A percentile compares a stretch with the other conserved stretches of the same genome.
phyloP scores from a whole-genome alignment of 2,329 filamentous ascomycete genomes.

The Phaeomoniella chlamydospora region DNA sequence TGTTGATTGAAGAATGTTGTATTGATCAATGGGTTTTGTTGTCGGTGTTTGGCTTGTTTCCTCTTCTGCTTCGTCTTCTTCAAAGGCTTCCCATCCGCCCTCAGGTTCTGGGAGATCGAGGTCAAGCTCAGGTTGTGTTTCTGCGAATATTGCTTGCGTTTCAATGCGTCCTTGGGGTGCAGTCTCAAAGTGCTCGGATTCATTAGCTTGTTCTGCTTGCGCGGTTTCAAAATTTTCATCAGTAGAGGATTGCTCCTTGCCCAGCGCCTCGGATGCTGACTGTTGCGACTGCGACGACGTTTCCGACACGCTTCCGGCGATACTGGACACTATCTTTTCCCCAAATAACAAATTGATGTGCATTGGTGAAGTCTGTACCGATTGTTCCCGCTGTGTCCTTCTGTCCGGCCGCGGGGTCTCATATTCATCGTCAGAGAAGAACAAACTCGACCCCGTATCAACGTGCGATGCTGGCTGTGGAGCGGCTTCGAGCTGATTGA shows the following conservation, averaged over 20 bases:
- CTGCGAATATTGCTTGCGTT: constrained; percentile 7
- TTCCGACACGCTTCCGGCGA: not conserved
- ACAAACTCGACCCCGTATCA: too few species aligned
- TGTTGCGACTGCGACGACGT: not conserved
- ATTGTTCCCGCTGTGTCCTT: not conserved
- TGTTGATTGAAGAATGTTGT: not conserved
- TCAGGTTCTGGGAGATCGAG: constrained; percentile 12
- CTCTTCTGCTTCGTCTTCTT: constrained; percentile 8
- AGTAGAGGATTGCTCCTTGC: not conserved
- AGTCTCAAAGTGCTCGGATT: constrained; percentile 1
- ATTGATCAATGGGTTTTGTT: not conserved
- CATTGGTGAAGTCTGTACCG: not conserved
- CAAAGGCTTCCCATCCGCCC: constrained; percentile 11
- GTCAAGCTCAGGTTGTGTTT: constrained; percentile 3
- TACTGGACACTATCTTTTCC: not conserved
- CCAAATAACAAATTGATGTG: not conserved
- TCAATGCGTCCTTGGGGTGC: constrained; percentile 1
- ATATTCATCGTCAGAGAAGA: too few species aligned
- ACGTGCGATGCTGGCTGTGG: too few species aligned
- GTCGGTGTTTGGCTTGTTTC: constrained; percentile 1
- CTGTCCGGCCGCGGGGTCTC: not conserved
- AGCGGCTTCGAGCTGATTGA: too few species aligned
- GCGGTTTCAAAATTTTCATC: constrained; percentile 1
- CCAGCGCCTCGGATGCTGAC: not conserved
- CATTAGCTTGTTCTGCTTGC: not conserved